Percentiles rank a stretch among this genome's conserved stretches.
Evolutionary conservation across 2,329 filamentous ascomycete genomes (phyloP).

Genomic region (Colletotrichum orchidophilum): DNA sequence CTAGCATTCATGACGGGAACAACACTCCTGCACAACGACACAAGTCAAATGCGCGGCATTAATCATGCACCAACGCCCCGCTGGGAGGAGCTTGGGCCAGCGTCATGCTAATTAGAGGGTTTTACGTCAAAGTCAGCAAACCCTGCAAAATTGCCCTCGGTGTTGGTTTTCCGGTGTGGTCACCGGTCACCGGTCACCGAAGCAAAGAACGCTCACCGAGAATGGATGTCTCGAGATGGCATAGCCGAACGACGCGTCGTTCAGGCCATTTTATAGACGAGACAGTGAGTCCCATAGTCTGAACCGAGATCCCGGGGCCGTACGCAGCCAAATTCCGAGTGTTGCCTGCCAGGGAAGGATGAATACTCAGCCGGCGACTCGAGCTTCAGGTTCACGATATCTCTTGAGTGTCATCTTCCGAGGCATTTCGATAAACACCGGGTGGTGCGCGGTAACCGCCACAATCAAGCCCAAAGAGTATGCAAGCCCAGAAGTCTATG

Average conservation of each 20-base stretch:
- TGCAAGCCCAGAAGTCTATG: conserved; percentile 11
- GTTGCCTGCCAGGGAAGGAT: not conserved
- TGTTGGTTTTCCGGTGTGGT: not conserved
- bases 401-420: not conserved
- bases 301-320: not conserved
- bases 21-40: conserved; percentile 6
- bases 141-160: not conserved
- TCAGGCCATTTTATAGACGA: not conserved
- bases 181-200: not conserved
- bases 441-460: not conserved
- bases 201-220: conserved; percentile 11
- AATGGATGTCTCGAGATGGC: not conserved
- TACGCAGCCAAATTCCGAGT: not conserved
- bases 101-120: not conserved
- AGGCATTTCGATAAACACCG: not conserved
- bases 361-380: not conserved
- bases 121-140: conserved; percentile 16
- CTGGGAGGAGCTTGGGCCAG: not conserved
- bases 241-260: not conserved
- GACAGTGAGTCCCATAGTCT: too few relatives aligned
- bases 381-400: not conserved
- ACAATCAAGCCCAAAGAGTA: conserved; percentile 9
- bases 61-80: not conserved
- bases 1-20: not conserved
- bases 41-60: not conserved